A percentile compares a stretch with the other conserved stretches of the same genome.
These are phyloP conservation scores for Alternaria arbusti DNA, from an alignment of 2,329 filamentous ascomycete species.

Conservation along the genomic window DNA sequence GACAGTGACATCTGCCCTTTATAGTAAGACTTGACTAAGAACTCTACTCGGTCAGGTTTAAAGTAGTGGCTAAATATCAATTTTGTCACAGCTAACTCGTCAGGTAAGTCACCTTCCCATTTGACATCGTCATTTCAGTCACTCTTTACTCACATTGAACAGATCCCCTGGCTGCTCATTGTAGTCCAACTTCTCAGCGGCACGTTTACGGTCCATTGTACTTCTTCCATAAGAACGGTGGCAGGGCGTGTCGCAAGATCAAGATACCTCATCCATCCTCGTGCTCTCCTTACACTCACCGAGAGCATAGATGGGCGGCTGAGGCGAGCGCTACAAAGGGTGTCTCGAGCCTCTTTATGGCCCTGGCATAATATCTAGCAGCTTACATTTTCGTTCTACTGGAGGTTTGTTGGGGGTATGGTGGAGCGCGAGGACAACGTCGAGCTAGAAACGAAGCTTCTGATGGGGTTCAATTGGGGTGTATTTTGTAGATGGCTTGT, in stretches of 20 bases:
- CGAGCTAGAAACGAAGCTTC: neutral
- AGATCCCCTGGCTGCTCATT: neutral
- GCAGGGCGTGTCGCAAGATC: neutral
- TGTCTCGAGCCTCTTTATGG: neutral
- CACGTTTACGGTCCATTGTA: neutral
- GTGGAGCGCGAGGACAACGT: neutral
- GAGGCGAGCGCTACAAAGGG: neutral
- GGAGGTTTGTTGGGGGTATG: neutral
- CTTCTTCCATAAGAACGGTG: neutral
- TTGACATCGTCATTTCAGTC: rapidly evolving
- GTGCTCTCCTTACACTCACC: neutral
- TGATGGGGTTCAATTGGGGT: neutral
- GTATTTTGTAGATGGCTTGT: neutral
- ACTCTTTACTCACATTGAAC: neutral
- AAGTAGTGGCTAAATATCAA: neutral
- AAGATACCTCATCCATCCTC: conserved; percentile 1
- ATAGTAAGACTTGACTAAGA: neutral
- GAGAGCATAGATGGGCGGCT: neutral
- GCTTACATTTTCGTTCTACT: neutral
- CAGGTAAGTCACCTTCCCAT: neutral
- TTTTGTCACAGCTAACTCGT: neutral
- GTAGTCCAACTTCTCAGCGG: neutral
- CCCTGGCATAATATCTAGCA: neutral
- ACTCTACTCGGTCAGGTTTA: neutral
- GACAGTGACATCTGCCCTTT: neutral